These are phyloP conservation scores for Rubroshorea leprosula DNA, from an alignment of 345 rosid species.

Conservation along the genomic window DNA sequence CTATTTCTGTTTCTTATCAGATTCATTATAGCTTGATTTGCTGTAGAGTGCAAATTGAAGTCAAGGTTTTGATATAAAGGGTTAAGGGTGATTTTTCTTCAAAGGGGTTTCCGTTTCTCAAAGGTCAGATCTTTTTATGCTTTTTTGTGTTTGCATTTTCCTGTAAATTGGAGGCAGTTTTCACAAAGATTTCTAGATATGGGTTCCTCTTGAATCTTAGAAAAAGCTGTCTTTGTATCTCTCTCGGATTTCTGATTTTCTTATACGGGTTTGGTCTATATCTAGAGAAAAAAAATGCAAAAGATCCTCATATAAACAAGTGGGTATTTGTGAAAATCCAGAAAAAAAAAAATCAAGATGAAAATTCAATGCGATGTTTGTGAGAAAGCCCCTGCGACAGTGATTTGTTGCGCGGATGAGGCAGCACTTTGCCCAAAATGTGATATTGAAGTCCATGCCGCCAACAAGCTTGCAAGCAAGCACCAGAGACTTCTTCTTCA, in stretches of 20 bases:
- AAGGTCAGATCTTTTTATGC: neutral
- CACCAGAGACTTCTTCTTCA: conserved; percentile 91
- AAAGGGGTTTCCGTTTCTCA: neutral
- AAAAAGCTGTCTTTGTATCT: neutral
- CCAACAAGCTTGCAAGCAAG: conserved; percentile 92
- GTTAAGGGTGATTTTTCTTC: neutral
- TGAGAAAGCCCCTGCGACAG: conserved; percentile 87
- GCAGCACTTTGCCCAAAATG: conserved; percentile 84
- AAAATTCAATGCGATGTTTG: conserved; percentile 99
- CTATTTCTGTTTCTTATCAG: neutral
- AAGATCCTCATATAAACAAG: too few relatives aligned
- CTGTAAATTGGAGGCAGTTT: neutral
- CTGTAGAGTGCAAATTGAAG: too few relatives aligned
- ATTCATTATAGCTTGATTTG: too few relatives aligned
- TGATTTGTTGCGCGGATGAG: conserved; percentile 96
- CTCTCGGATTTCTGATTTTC: neutral
- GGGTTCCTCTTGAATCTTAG: neutral
- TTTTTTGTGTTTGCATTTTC: neutral
- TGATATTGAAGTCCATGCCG: conserved; percentile 86
- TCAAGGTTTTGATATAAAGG: too few relatives aligned
- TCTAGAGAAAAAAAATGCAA: conserved; percentile 20
- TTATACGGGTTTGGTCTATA: too few relatives aligned
- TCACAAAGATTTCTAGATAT: too few relatives aligned
- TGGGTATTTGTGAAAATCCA: conserved; percentile 13
- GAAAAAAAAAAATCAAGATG: conserved; percentile 35